Evolutionary conservation across 495 filamentous ascomycete species (phyloP).

Genomic region (Penicillium soppii): DNA sequence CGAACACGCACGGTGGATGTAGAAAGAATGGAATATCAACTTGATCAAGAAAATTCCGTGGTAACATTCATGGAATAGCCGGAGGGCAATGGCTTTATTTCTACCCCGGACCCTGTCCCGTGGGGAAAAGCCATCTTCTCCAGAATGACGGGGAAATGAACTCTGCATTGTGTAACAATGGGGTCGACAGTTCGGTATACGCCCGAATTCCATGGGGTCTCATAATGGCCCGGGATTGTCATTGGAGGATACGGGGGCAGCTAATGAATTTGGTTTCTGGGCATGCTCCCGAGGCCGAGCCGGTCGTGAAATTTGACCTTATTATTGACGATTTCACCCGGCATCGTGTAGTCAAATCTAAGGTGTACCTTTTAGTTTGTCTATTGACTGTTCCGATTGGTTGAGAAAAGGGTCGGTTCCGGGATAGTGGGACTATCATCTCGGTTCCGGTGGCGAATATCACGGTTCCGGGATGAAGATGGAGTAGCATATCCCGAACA

Average conservation of each 20-base stretch:
- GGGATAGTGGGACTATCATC: conserved; percentile 1
- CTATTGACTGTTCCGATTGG: background rate
- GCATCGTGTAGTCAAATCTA: background rate
- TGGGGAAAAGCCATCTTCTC: conserved; percentile 1
- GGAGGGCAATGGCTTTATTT: conserved; percentile 1
- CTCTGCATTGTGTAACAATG: background rate
- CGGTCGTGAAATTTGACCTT: background rate
- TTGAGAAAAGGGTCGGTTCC: background rate
- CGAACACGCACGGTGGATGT: no score
- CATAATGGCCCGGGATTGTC: background rate
- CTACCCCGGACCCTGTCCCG: conserved; percentile 2
- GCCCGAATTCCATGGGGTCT: background rate
- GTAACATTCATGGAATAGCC: background rate
- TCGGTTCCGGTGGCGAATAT: conserved; percentile 10
- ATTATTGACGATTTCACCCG: background rate
- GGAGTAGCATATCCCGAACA: background rate
- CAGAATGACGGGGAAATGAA: background rate
- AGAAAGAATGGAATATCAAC: background rate
- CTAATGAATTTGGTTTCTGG: background rate
- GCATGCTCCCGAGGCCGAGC: background rate
- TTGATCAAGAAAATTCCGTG: no score
- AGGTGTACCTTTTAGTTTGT: background rate
- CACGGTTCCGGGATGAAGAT: background rate
- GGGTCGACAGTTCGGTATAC: background rate
- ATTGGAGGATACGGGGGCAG: background rate